Conservation (phyloP, 2,329 filamentous ascomycete genomes). For the Passalora sequoiae region DNA sequence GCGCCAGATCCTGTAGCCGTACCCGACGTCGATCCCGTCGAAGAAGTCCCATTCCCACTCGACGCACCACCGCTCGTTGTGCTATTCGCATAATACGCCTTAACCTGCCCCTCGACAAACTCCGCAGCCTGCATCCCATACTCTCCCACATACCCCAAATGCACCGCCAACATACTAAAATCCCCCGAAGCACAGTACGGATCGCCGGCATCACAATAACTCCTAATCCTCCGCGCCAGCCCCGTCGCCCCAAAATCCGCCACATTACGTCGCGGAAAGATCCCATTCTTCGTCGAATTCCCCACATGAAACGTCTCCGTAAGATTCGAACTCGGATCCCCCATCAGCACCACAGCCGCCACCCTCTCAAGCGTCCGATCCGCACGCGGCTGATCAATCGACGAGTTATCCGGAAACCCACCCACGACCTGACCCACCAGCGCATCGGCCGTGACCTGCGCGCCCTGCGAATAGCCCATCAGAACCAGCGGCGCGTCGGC, state of each 20-base stretch:
- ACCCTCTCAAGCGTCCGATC: conserved; percentile 8
- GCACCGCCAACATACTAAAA: conserved; percentile 13
- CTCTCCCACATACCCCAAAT: conserved; percentile 16
- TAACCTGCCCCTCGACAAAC: conserved; percentile 15
- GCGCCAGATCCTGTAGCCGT: too few relatives aligned
- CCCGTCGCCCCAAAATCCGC: conserved; percentile 9
- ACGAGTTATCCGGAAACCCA: conserved; percentile 14
- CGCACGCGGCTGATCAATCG: conserved; percentile 10
- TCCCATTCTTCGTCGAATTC: conserved; percentile 17
- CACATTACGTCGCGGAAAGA: conserved; percentile 15
- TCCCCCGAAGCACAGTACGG: conserved; percentile 17
- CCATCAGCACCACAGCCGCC: conserved; percentile 18
- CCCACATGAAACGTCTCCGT: conserved; percentile 18
- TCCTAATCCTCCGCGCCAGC: conserved; percentile 8
- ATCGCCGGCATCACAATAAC: conserved; percentile 19
- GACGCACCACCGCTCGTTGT: too few relatives aligned
- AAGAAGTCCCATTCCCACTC: conserved; percentile 7
- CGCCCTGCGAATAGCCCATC: conserved; percentile 25
- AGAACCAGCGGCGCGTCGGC: conserved; percentile 14
- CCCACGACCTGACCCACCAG: conserved; percentile 16
- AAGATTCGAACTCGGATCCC: conserved; percentile 15
- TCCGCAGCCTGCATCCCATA: conserved; percentile 14
- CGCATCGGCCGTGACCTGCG: conserved; percentile 18
- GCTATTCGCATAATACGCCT: conserved; percentile 6
- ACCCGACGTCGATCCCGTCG: too few relatives aligned